phyloP scores from a whole-genome alignment of 2,329 filamentous ascomycete species.

The Didymella lethalis region DNA sequence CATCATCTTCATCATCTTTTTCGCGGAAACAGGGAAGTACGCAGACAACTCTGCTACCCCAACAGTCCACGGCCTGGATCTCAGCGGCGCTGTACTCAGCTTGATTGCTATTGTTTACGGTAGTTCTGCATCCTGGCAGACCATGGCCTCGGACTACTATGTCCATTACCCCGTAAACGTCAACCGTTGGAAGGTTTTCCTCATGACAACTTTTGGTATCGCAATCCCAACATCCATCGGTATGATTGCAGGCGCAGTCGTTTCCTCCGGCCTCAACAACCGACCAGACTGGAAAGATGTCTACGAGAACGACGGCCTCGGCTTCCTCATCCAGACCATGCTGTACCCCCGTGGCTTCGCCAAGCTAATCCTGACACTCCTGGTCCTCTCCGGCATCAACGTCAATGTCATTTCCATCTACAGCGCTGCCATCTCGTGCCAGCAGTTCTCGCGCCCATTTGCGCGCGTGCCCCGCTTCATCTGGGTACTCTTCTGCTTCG shows the following conservation, averaged over 20 bases:
- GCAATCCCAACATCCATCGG: conserved; percentile 54
- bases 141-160: conserved; percentile 56
- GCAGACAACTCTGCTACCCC: conserved; percentile 51
- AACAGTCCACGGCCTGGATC: conserved; percentile 42
- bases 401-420: conserved; percentile 62
- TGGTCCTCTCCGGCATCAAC: conserved; percentile 55
- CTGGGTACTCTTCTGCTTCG: conserved; percentile 56
- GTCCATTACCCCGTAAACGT: conserved; percentile 53
- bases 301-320: conserved; percentile 56
- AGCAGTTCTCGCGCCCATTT: conserved; percentile 58
- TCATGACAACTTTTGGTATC: conserved; percentile 54
- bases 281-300: conserved; percentile 50
- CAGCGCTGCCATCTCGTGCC: conserved; percentile 55
- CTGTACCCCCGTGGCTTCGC: conserved; percentile 58
- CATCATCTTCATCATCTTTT: conserved; percentile 58
- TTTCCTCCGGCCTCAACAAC: conserved; percentile 48
- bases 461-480: conserved; percentile 62
- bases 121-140: conserved; percentile 53
- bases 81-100: conserved; percentile 42
- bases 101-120: conserved; percentile 47
- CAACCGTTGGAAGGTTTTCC: conserved; percentile 51
- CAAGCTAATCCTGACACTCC: conserved; percentile 57
- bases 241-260: conserved; percentile 56
- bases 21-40: conserved; percentile 56
- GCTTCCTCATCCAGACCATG: conserved; percentile 57